phyloP scores from a whole-genome alignment of 2,329 filamentous ascomycete species.

The Trichoderma atrobrunneum region DNA sequence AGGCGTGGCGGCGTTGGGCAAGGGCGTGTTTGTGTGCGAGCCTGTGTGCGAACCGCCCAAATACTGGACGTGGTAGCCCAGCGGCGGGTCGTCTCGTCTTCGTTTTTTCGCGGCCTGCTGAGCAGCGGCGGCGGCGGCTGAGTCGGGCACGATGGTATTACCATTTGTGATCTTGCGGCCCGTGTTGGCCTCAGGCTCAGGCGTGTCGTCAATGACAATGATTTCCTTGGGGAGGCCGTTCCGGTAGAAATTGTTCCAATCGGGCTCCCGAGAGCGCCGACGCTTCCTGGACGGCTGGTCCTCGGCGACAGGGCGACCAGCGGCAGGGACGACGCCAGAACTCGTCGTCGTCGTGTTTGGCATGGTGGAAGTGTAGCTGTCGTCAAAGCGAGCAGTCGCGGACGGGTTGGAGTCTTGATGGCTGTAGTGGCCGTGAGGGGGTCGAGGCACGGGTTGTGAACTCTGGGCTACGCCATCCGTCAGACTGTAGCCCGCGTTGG shows the following conservation, averaged over 20 bases:
- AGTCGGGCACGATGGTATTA: conserved; percentile 26
- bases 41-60: conserved; percentile 63
- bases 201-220: conserved; percentile 78
- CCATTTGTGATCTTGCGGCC: conserved; percentile 39
- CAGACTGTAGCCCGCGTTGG: conserved; percentile 31
- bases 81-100: conserved; percentile 63
- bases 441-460: conserved; percentile 32
- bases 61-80: conserved; percentile 69
- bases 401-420: conserved; percentile 26
- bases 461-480: conserved; percentile 35
- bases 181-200: conserved; percentile 51
- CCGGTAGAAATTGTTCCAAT: conserved; percentile 79
- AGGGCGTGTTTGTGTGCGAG: conserved; percentile 70
- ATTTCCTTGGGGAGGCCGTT: conserved; percentile 82
- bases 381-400: conserved; percentile 26
- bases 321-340: conserved; percentile 27
- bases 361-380: conserved; percentile 27
- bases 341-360: conserved; percentile 15
- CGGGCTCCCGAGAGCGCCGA: conserved; percentile 61
- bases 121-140: conserved; percentile 15
- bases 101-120: conserved; percentile 69
- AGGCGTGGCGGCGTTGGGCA: conserved; percentile 58
- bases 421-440: conserved; percentile 29
- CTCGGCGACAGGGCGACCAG: conserved; percentile 25
- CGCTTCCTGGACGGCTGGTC: conserved; percentile 45